Base-by-base conservation (phyloP, 1,284 basidiomycete genomes). In the Blastosporella zonata region DNA sequence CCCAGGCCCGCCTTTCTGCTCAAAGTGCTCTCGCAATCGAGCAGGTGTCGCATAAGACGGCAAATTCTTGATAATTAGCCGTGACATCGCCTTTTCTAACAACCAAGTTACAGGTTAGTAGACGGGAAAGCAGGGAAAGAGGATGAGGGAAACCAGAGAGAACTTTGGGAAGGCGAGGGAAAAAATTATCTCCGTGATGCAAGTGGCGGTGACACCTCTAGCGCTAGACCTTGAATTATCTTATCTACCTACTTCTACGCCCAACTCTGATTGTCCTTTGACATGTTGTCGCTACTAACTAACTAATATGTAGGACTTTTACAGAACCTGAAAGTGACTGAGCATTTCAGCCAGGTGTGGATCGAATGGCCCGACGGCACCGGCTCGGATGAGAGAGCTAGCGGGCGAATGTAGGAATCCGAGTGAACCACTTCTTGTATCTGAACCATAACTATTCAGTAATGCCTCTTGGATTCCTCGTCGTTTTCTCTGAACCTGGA, bases 1-100 rank as follows among this genome's bases (percentile, higher is more conserved):
- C 1, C 70, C 70, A n/a, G 86, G 90, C 43, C 75, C 78, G 31
- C 72, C 77, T 47, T 69, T 74, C 45, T 82, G 78, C 44, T 78
- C 72, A 61, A 93, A 85, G 66, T 93, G 87, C 50, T 82, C 75
- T 36, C 81, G 77, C 8, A 96, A 78, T 23, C 78, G 76, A 6
- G 74, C 74, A 27, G 83, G 78, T 0, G 87, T 84, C 23, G 90
- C 73, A 62, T 86, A 87, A 0, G 81, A 63, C 0, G 95, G 94
- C 1, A 99, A 71, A 60, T 93, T 93, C 61, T 93, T 93, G 41
- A 97, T 75, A 48, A 99, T 90, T 38, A 99, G 81, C 40, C 96
- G 89, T 12, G 95, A 96, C 91, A 90, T 90, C 38, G 53, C 29
- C 3, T 31, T 17, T 21, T 13, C n/a, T 38, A 34, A 28, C n/a